Conservation (phyloP, 2,329 filamentous ascomycete species). For the Botryotinia globosa region DNA sequence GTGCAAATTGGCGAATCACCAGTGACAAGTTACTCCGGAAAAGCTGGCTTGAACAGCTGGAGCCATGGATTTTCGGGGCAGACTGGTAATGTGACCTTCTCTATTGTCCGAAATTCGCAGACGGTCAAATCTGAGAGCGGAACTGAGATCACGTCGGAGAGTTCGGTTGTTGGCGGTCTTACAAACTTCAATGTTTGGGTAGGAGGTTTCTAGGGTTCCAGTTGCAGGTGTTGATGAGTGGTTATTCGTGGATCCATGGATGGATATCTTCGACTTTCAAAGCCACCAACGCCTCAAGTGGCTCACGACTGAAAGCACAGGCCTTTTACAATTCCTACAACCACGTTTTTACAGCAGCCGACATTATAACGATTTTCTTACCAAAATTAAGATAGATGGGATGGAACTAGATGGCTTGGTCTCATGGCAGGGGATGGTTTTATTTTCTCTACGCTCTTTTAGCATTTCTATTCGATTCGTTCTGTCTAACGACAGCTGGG, state of each 20-base stretch:
- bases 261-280: neutral
- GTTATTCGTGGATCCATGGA: neutral
- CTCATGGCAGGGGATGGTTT: neutral
- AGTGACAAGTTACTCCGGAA: conserved; percentile 24
- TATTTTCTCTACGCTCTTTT: neutral
- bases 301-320: neutral
- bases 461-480: neutral
- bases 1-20: conserved; percentile 37
- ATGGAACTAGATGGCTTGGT: neutral
- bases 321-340: neutral
- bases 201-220: conserved; percentile 29
- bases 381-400: neutral
- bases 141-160: conserved; percentile 30
- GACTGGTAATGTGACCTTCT: conserved; percentile 37
- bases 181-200: conserved; percentile 36
- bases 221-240: neutral
- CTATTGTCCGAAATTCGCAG: conserved; percentile 31
- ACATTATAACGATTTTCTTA: neutral
- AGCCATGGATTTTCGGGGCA: conserved; percentile 36
- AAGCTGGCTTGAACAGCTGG: conserved; percentile 32
- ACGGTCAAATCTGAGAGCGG: conserved; percentile 30
- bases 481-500: neutral
- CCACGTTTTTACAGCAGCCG: neutral
- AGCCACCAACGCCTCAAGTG: neutral
- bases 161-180: conserved; percentile 26